These are phyloP conservation scores for Thuidium tamariscinum DNA, from an alignment of 225 moss, liverwort and hornwort species.

Conservation along the genomic window DNA sequence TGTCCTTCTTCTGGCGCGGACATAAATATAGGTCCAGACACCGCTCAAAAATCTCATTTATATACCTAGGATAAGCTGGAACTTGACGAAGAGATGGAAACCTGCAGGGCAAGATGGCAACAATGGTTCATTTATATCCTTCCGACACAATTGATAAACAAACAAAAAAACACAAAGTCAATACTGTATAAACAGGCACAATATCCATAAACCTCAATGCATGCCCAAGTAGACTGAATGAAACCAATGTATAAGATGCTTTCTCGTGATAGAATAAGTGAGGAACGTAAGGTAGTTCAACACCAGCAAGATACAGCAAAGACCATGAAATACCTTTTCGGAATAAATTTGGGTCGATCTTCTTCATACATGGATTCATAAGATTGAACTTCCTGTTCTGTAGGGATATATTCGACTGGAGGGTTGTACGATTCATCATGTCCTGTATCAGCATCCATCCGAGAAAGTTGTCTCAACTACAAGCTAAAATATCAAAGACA, in stretches of 20 bases:
- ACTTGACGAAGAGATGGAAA: slow-evolving; percentile 75
- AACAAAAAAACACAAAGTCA: not conserved
- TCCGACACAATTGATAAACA: not conserved
- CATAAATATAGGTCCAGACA: slow-evolving; percentile 94
- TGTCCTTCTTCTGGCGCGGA: slow-evolving; percentile 83
- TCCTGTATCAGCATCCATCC: slow-evolving; percentile 31
- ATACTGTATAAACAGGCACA: not conserved
- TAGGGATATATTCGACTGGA: slow-evolving; percentile 82
- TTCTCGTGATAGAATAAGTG: not conserved
- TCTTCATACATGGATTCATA: slow-evolving; percentile 96
- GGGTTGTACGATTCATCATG: slow-evolving; percentile 89
- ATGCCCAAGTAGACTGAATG: not conserved
- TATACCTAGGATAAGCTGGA: slow-evolving; percentile 79
- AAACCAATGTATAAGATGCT: not conserved
- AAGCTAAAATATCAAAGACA: not conserved
- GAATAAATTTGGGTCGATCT: slow-evolving; percentile 96
- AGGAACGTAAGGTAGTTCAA: not conserved
- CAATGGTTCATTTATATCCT: not conserved
- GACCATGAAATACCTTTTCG: slow-evolving; percentile 38
- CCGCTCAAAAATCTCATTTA: slow-evolving; percentile 94
- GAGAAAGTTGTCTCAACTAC: not conserved
- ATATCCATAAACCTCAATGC: not conserved
- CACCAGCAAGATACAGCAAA: not conserved
- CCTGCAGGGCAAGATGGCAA: slow-evolving; percentile 20
- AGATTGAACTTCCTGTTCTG: slow-evolving; percentile 75